These are phyloP conservation scores for Backusella australiensis DNA, from an alignment of 192 early-diverging fungal genomes.

Conservation along the genomic window DNA sequence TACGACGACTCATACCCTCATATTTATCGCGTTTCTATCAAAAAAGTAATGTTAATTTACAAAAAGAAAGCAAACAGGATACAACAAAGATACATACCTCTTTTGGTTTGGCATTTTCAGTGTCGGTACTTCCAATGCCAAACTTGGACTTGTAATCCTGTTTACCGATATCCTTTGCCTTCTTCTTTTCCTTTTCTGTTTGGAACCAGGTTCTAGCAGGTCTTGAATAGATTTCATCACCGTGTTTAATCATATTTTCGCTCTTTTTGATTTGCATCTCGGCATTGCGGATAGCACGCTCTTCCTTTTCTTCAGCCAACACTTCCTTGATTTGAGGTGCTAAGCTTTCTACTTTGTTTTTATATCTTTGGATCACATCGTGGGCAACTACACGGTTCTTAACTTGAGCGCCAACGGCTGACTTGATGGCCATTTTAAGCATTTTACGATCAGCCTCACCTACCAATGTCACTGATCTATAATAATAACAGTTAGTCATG, in stretches of 20 bases:
- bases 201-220: constrained; percentile 98
- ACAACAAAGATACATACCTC: not conserved
- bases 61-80: not conserved
- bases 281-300: constrained; percentile 73
- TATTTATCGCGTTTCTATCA: constrained; percentile 44
- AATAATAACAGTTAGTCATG: not conserved
- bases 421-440: constrained; percentile 91
- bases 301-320: constrained; percentile 72
- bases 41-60: constrained; percentile 4
- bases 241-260: constrained; percentile 80
- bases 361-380: constrained; percentile 75
- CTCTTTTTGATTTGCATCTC: constrained; percentile 92
- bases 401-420: constrained; percentile 68
- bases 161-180: constrained; percentile 50
- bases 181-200: constrained; percentile 68
- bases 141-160: constrained; percentile 21
- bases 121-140: constrained; percentile 6
- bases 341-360: constrained; percentile 66
- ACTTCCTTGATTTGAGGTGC: constrained; percentile 65
- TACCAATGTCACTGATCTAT: constrained; percentile 82
- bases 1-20: constrained; percentile 47
- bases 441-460: constrained; percentile 93
- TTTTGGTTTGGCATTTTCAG: constrained; percentile 40
- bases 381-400: constrained; percentile 88
- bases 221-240: constrained; percentile 83